Conservation (phyloP, 495 filamentous ascomycete species). For the Penicillium soppii region DNA sequence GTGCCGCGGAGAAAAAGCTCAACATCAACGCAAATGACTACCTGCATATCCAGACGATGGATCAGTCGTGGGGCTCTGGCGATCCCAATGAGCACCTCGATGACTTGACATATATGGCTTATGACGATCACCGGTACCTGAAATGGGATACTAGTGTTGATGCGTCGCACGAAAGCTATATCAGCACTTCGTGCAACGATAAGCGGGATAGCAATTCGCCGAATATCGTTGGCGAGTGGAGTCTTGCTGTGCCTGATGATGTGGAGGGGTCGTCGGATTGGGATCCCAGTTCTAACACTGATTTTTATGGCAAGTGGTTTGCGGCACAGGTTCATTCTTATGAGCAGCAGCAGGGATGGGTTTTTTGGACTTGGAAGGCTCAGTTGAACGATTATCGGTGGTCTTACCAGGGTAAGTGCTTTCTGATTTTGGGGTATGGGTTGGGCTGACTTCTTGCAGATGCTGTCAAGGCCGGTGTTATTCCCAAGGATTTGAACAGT, state of each 20-base stretch:
- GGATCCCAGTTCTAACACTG: constrained; percentile 41
- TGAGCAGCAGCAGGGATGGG: constrained; percentile 58
- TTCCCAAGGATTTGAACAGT: constrained; percentile 41
- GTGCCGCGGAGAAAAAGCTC: constrained; percentile 39
- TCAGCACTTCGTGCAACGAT: constrained; percentile 50
- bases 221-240: constrained; percentile 60
- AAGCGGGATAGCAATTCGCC: constrained; percentile 44
- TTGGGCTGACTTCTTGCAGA: constrained; percentile 12
- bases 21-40: constrained; percentile 34
- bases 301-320: constrained; percentile 59
- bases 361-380: constrained; percentile 65
- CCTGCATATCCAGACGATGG: constrained; percentile 59
- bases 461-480: constrained; percentile 48
- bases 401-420: constrained; percentile 48
- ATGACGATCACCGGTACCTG: constrained; percentile 55
- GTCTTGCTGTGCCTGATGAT: constrained; percentile 44
- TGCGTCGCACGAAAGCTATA: constrained; percentile 44
- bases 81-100: constrained; percentile 44
- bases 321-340: constrained; percentile 58
- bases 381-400: constrained; percentile 58
- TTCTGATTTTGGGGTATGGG: neutral
- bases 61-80: constrained; percentile 50
- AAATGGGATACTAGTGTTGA: constrained; percentile 49
- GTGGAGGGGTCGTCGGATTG: constrained; percentile 47
- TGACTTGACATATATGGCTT: constrained; percentile 43